Evolutionary conservation across 2,329 filamentous ascomycete species (phyloP).

Genomic region (Paramyrothecium sp.): DNA sequence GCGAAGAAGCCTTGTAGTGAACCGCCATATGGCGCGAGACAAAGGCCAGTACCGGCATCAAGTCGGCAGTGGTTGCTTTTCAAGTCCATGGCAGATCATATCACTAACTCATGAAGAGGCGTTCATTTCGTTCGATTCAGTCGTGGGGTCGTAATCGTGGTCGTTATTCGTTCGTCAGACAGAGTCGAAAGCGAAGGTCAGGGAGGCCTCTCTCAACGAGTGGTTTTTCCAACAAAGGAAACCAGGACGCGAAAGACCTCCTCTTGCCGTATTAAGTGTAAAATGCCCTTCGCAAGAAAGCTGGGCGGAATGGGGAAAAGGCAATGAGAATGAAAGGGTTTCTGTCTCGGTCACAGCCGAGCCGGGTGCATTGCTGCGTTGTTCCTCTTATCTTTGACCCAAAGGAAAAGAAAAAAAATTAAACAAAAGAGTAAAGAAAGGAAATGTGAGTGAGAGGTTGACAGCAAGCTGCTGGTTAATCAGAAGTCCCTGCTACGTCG

Average conservation of each 20-base stretch:
- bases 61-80: constrained; percentile 25
- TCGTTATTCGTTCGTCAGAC: constrained; percentile 33
- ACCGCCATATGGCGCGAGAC: constrained; percentile 23
- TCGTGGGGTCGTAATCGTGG: constrained; percentile 33
- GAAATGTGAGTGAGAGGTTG: constrained; percentile 23
- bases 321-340: constrained; percentile 41
- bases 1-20: constrained; percentile 19
- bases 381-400: constrained; percentile 53
- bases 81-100: constrained; percentile 24
- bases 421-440: constrained; percentile 26
- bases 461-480: constrained; percentile 45
- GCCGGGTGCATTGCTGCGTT: constrained; percentile 61
- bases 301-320: constrained; percentile 16
- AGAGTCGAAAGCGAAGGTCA: constrained; percentile 39
- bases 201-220: constrained; percentile 13
- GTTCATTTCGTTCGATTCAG: constrained; percentile 29
- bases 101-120: constrained; percentile 16
- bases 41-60: constrained; percentile 27
- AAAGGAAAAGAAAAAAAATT: constrained; percentile 18
- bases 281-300: constrained; percentile 9
- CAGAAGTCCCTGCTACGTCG: constrained; percentile 39
- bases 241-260: constrained; percentile 24
- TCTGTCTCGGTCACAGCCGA: constrained; percentile 49
- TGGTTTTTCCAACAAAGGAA: constrained; percentile 11
- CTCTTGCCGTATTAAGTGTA: constrained; percentile 21